Conservation (phyloP, 2,329 filamentous ascomycete genomes). For the Exophiala oligosperma region DNA sequence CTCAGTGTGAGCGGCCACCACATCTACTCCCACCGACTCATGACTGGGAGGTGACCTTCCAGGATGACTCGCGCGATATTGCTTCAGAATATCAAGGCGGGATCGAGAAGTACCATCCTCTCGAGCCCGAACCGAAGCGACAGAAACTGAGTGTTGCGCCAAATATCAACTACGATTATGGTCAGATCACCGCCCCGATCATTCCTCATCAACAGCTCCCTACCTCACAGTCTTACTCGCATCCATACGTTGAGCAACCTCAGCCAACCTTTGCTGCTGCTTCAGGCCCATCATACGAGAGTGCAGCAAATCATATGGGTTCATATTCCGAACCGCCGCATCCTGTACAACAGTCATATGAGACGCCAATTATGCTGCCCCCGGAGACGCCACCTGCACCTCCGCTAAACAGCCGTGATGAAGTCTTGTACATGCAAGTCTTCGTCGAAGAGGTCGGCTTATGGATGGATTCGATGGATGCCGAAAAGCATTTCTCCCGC, state of each 20-base stretch:
- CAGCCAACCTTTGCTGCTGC: constrained; percentile 43
- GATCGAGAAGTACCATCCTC: constrained; percentile 66
- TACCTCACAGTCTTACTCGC: constrained; percentile 17
- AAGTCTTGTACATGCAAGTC: constrained; percentile 85
- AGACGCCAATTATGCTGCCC: constrained; percentile 21
- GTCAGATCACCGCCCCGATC: constrained; percentile 36
- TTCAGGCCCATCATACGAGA: constrained; percentile 34
- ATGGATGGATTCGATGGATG: constrained; percentile 94
- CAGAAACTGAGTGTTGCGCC: constrained; percentile 28
- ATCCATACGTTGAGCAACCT: constrained; percentile 44
- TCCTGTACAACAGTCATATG: constrained; percentile 29
- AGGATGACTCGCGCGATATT: constrained; percentile 86
- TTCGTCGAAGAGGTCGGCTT: constrained; percentile 87
- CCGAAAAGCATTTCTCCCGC: constrained; percentile 80
- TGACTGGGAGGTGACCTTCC: constrained; percentile 74
- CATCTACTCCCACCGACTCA: constrained; percentile 58
- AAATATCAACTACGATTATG: constrained; percentile 32
- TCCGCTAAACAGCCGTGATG: constrained; percentile 71
- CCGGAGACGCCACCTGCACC: constrained; percentile 32
- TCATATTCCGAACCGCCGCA: constrained; percentile 35
- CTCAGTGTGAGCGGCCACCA: constrained; percentile 66
- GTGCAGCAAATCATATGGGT: constrained; percentile 30
- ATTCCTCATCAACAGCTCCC: constrained; percentile 52
- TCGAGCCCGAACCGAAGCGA: constrained; percentile 43
- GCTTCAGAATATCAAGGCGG: constrained; percentile 88